These are phyloP conservation scores for Paracorniculantispora psalliotae DNA, from an alignment of 2,329 filamentous ascomycete species.

Conservation along the genomic window DNA sequence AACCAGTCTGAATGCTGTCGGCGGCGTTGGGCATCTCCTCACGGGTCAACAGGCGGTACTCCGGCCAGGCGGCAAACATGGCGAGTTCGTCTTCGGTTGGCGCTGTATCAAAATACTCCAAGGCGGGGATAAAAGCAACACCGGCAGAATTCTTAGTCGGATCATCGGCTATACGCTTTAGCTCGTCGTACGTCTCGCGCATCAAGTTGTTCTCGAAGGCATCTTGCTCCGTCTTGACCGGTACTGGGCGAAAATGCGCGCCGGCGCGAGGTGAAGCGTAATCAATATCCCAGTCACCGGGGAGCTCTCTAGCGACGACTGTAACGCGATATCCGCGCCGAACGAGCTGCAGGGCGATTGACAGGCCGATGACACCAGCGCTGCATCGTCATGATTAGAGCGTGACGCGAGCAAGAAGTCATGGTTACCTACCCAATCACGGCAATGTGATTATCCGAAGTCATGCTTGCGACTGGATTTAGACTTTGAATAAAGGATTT, in stretches of 20 bases:
- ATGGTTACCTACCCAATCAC: slow-evolving; percentile 3
- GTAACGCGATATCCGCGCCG: neutral
- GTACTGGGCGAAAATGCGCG: slow-evolving; percentile 7
- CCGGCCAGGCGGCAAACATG: neutral
- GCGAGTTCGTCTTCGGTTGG: neutral
- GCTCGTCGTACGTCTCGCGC: slow-evolving; percentile 1
- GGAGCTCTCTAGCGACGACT: neutral
- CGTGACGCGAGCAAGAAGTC: too few species aligned
- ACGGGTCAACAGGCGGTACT: neutral
- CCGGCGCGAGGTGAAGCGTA: slow-evolving; percentile 7
- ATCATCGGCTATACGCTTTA: neutral
- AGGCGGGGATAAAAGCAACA: neutral
- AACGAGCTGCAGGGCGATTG: neutral
- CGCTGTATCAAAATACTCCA: slow-evolving; percentile 1
- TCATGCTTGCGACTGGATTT: neutral
- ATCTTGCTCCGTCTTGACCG: neutral
- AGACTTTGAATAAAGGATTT: too few species aligned
- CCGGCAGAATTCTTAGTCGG: neutral
- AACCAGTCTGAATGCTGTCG: neutral
- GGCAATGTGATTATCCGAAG: neutral
- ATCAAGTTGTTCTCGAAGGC: neutral
- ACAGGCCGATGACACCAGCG: slow-evolving; percentile 13
- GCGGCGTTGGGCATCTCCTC: neutral
- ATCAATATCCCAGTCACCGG: slow-evolving; percentile 4
- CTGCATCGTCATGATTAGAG: neutral